Evolutionary conservation across 1,139 yeast species (phyloP), one percentile per base, ranked within the genome.

Genomic region (Maudiozyma humilis): DNA sequence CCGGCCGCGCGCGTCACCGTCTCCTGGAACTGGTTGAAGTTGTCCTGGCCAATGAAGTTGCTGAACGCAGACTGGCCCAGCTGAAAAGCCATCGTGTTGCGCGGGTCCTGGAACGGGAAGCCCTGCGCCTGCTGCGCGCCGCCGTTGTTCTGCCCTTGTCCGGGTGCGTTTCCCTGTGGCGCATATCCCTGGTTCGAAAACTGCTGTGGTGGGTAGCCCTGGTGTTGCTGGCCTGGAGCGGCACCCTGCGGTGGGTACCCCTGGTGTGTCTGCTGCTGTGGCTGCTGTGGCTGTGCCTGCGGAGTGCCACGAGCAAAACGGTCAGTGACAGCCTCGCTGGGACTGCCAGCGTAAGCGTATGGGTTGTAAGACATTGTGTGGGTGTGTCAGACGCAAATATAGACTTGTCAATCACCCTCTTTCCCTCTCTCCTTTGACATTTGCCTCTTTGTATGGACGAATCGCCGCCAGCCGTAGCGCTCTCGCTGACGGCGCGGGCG

Each of bases 41-140:
- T 60, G 8, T 56, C 53, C 36, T 59, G 60, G 5, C 64, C 64
- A 16, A 60, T 53, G 37, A 62, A 59, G 43, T 58, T 62, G 10
- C 67, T 79, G 43, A 91, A 75, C 4, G 97, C 96, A 44, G 76
- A 76, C 56, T 86, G 83, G 29, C 97, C 96, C 49, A 89, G 79
- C 57, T 86, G 95, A 31, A 91, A 76, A 2, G 96, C 96, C 72
- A 91, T 75, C 43, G 84, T 78, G 0, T 95, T 77, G 4, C 87
- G 77, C 17, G 95, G 93, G 57, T 86, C 95, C 52, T 75, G 76
- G 62, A 87, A 75, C 52, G 50, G 46, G 29, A 44, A 44, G 19
- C 47, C 42, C 27, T 33, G 41, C 33, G 38, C 40, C 41, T 40
- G 51, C 35, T 39, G 47, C 8, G 36, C 33, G 42, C 29, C 33